phyloP scores from a whole-genome alignment of 257 asterid species.

The Agastache rugosa region DNA sequence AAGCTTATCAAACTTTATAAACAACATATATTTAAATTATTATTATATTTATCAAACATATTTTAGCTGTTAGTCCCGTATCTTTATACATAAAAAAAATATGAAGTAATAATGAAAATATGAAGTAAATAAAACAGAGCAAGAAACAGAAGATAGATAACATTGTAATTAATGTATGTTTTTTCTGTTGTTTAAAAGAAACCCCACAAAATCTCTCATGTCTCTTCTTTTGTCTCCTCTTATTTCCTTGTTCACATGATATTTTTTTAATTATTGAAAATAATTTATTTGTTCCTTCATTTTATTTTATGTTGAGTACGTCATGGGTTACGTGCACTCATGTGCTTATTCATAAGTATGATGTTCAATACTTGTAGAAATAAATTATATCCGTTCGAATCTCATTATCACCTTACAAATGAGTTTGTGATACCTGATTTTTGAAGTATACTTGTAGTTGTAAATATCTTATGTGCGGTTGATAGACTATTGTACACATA shows the following conservation, averaged over 20 bases:
- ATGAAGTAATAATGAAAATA: not conserved
- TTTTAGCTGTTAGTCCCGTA: not conserved
- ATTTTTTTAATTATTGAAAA: not conserved
- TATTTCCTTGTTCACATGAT: slow-evolving; percentile 24
- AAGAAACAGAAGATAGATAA: slow-evolving; percentile 33
- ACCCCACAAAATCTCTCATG: slow-evolving; percentile 38
- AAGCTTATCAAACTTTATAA: too few relatives aligned
- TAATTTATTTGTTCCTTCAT: not conserved
- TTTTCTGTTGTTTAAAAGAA: slow-evolving; percentile 35
- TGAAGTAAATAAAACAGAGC: slow-evolving; percentile 26
- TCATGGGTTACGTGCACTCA: too few relatives aligned
- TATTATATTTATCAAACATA: not conserved
- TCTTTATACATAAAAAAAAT: too few relatives aligned
- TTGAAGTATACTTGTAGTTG: too few relatives aligned
- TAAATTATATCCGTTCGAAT: too few relatives aligned
- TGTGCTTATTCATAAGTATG: not conserved
- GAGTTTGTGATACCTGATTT: too few relatives aligned
- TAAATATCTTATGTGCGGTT: too few relatives aligned
- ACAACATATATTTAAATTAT: too few relatives aligned
- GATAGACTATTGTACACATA: too few relatives aligned
- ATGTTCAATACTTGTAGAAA: too few relatives aligned
- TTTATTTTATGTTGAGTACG: not conserved
- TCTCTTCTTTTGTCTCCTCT: slow-evolving; percentile 26
- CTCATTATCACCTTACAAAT: too few relatives aligned
- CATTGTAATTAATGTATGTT: slow-evolving; percentile 30